A percentile compares a stretch with the other conserved stretches of the same genome.
Evolutionary conservation across 73 alveolate genomes (phyloP).

Genomic region (Paramecium octaurelia): DNA sequence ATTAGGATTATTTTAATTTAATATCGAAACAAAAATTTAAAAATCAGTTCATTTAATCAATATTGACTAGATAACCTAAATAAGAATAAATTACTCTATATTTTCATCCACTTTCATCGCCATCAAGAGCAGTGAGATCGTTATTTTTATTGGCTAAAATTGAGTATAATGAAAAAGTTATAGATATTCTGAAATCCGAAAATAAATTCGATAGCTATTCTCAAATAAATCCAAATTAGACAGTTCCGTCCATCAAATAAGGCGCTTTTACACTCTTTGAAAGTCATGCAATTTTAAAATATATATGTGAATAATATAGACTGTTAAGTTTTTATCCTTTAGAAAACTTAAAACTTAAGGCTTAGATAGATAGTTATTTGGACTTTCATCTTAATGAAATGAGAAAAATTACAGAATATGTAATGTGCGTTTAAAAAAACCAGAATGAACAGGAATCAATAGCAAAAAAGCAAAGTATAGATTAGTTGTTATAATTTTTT

Average conservation of each 20-base stretch:
- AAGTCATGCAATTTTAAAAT: conserved; percentile 54
- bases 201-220: background rate
- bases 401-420: background rate
- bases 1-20: background rate
- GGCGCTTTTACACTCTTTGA: conserved; percentile 45
- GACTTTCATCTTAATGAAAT: conserved; percentile 46
- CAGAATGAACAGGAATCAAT: background rate
- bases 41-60: background rate
- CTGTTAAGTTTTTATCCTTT: background rate
- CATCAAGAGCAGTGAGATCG: conserved; percentile 22
- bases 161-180: background rate
- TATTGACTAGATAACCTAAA: background rate
- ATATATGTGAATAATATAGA: conserved; percentile 9
- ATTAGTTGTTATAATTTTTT: background rate
- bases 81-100: conserved; percentile 6
- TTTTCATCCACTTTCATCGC: conserved; percentile 18
- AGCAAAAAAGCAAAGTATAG: background rate
- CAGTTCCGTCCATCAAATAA: conserved; percentile 51
- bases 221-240: conserved; percentile 27
- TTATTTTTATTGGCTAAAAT: background rate
- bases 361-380: conserved; percentile 37
- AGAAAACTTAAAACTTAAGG: conserved; percentile 43
- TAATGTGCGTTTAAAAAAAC: background rate
- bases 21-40: background rate
- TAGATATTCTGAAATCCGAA: background rate